phyloP scores from a whole-genome alignment of 768 basidiomycete genomes.

The Krasilnikovozyma curviuscula region DNA sequence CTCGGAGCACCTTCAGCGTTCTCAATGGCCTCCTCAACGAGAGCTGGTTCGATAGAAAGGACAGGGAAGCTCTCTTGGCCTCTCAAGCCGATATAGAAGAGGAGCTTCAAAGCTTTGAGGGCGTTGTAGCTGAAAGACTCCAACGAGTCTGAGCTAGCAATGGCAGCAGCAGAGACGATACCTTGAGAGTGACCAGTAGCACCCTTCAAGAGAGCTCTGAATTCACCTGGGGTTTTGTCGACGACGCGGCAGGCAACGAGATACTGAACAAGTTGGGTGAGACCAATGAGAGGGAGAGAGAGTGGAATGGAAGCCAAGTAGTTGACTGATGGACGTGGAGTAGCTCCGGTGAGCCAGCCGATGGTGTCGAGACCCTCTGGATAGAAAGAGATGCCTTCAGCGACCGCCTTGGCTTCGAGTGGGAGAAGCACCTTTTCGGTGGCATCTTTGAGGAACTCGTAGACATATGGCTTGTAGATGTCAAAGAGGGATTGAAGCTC shows the following conservation, averaged over 20 bases:
- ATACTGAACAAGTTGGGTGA: constrained; percentile 90
- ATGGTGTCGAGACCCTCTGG: constrained; percentile 58
- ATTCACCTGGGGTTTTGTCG: constrained; percentile 56
- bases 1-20: constrained; percentile 83
- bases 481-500: constrained; percentile 80
- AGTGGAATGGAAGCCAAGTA: constrained; percentile 87
- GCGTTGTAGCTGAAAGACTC: constrained; percentile 57
- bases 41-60: constrained; percentile 65
- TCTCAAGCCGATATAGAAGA: constrained; percentile 81
- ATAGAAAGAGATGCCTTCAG: constrained; percentile 40
- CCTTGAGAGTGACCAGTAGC: constrained; percentile 97
- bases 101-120: constrained; percentile 68
- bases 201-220: constrained; percentile 55
- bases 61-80: constrained; percentile 90
- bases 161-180: constrained; percentile 76
- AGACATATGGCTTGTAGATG: constrained; percentile 72
- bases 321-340: constrained; percentile 50
- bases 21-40: constrained; percentile 70
- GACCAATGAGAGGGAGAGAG: constrained; percentile 86
- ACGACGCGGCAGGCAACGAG: constrained; percentile 57
- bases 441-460: constrained; percentile 44
- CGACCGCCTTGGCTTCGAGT: constrained; percentile 41
- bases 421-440: constrained; percentile 50
- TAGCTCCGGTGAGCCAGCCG: constrained; percentile 59
- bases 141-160: constrained; percentile 58